phyloP scores from a whole-genome alignment of 163 green algal species.

The Scenedesmus sp. region DNA sequence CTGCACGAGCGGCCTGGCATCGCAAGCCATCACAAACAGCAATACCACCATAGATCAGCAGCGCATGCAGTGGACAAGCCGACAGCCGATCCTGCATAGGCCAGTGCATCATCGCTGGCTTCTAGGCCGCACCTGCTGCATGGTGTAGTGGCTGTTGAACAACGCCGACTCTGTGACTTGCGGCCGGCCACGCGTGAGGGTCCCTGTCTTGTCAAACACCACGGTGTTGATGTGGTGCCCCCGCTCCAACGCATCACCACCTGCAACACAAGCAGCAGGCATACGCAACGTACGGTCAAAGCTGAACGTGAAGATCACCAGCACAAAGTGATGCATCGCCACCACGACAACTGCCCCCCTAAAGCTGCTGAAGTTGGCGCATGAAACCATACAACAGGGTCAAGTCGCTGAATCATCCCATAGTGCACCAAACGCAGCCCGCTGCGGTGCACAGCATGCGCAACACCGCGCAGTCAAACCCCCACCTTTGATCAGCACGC shows the following conservation, averaged over 20 bases:
- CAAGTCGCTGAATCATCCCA: no score
- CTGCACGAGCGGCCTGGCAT: no score
- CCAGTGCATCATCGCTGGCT: neutral
- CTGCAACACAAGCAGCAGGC: constrained; percentile 50
- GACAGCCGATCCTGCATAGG: no score
- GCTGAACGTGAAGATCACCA: neutral
- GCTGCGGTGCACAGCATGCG: neutral
- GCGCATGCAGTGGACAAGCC: no score
- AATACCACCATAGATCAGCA: neutral
- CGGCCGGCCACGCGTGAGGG: constrained; percentile 89
- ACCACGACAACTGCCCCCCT: neutral
- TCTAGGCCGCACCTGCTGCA: constrained; percentile 17
- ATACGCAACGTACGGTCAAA: neutral
- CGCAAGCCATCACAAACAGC: no score
- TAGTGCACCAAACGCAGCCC: neutral
- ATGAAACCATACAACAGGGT: neutral
- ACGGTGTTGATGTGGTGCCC: constrained; percentile 85
- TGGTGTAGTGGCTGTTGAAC: constrained; percentile 27
- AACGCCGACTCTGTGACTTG: constrained; percentile 37
- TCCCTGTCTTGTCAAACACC: constrained; percentile 99
- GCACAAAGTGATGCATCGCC: neutral
- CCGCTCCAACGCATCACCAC: constrained; percentile 91
- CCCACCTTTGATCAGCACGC: constrained; percentile 94
- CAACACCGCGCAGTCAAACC: neutral
- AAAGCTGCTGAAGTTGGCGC: neutral